A percentile compares a stretch with the other conserved stretches of the same genome.
Conservation (phyloP, 768 basidiomycete species). For the Podaxis mareebaensis region DNA sequence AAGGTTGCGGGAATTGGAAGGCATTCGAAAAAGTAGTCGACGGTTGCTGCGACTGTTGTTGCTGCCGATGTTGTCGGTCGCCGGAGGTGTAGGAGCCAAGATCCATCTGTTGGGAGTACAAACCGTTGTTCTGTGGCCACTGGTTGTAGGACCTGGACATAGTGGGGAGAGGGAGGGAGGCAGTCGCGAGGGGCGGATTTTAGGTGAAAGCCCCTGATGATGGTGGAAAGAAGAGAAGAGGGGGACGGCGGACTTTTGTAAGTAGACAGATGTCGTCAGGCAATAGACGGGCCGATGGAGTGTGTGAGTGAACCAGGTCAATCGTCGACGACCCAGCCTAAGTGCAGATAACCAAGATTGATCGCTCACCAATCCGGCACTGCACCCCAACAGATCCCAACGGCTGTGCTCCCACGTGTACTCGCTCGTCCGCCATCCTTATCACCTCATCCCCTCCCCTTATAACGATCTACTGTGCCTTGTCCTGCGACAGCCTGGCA, state of each 20-base stretch:
- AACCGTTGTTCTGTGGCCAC: constrained; percentile 6
- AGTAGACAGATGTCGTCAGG: neutral
- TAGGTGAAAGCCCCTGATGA: neutral
- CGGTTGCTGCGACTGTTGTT: constrained; percentile 21
- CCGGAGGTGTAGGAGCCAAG: constrained; percentile 24
- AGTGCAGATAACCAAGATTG: constrained; percentile 7
- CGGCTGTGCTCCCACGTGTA: constrained; percentile 6
- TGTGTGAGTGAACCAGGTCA: constrained; percentile 11
- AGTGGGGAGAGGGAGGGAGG: constrained; percentile 5
- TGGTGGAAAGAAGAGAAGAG: neutral
- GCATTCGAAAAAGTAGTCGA: constrained; percentile 3
- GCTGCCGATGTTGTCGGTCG: constrained; percentile 21
- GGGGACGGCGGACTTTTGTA: neutral
- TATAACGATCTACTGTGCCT: neutral
- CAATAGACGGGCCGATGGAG: constrained; percentile 3
- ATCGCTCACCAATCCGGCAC: neutral
- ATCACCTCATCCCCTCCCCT: neutral
- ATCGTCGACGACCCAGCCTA: neutral
- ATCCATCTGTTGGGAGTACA: constrained; percentile 32
- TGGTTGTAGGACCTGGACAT: constrained; percentile 10
- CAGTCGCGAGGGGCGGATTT: neutral
- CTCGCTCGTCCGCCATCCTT: neutral
- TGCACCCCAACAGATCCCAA: neutral
- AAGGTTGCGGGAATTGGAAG: constrained; percentile 20
- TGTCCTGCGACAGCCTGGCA: neutral